Conservation (phyloP, 768 basidiomycete genomes). For the Boletus edulis region DNA sequence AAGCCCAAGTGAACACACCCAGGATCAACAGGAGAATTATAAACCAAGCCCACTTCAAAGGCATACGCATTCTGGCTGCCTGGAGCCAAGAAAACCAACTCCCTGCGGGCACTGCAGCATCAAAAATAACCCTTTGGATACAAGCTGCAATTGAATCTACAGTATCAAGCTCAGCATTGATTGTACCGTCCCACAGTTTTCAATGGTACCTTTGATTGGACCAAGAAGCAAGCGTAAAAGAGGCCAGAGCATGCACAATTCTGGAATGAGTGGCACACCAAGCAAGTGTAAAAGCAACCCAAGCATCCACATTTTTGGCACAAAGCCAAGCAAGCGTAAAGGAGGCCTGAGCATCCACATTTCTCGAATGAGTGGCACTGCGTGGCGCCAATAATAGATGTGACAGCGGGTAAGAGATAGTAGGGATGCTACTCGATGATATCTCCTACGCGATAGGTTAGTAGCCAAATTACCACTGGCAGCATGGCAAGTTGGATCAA, state of each 20-base stretch:
- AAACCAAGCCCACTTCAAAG: slow-evolving; percentile 1
- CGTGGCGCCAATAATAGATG: too few species aligned
- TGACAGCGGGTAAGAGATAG: too few species aligned
- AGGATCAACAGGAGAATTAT: neutral
- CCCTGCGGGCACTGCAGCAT: neutral
- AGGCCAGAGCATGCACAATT: too few species aligned
- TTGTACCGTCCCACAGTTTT: accelerated
- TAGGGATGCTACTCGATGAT: too few species aligned
- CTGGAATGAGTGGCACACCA: too few species aligned
- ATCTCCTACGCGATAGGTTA: too few species aligned
- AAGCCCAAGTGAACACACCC: neutral
- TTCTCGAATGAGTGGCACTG: too few species aligned
- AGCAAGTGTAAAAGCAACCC: too few species aligned
- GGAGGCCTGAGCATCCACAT: neutral
- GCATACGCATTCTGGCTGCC: slow-evolving; percentile 2
- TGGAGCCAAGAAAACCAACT: slow-evolving; percentile 10
- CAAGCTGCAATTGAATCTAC: slow-evolving; percentile 12
- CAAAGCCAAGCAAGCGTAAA: slow-evolving; percentile 10
- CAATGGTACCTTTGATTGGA: slow-evolving; percentile 4
- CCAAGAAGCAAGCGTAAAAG: too few species aligned
- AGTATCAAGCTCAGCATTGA: neutral
- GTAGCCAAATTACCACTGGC: too few species aligned
- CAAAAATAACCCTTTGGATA: slow-evolving; percentile 5
- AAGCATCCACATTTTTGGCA: too few species aligned
- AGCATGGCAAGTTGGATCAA: too few species aligned